These are phyloP conservation scores for Hibiscus mutabilis DNA, from an alignment of 345 rosid species.

Conservation along the genomic window DNA sequence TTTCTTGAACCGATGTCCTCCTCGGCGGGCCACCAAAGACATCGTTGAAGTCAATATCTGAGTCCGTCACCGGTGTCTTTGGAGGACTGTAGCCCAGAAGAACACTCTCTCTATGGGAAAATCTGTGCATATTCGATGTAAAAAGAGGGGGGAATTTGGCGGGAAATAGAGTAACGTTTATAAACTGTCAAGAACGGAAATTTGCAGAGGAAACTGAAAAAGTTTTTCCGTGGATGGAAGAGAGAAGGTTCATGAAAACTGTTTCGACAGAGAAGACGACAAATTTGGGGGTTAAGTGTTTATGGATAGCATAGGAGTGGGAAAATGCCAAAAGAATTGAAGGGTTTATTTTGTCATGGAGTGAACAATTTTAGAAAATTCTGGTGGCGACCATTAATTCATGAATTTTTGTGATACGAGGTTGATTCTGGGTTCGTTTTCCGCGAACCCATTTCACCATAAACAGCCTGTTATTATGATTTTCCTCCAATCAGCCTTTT, in stretches of 20 bases:
- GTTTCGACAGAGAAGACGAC: constrained; percentile 8
- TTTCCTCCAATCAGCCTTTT: neutral
- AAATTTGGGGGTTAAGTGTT: neutral
- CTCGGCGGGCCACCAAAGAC: constrained; percentile 94
- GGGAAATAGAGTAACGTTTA: too few species aligned
- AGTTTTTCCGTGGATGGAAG: neutral
- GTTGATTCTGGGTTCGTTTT: neutral
- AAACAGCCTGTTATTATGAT: neutral
- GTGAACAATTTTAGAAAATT: neutral
- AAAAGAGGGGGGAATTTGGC: constrained; percentile 31
- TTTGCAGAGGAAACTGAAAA: neutral
- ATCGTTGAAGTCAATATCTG: constrained; percentile 62
- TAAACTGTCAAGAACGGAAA: neutral
- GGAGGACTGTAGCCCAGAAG: constrained; percentile 27
- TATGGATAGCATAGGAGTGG: constrained; percentile 14
- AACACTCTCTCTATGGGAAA: constrained; percentile 32
- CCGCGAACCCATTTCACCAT: neutral
- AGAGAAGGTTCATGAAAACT: neutral
- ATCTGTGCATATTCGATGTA: constrained; percentile 22
- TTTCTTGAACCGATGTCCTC: constrained; percentile 42
- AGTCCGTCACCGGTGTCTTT: constrained; percentile 15
- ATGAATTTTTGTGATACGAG: neutral
- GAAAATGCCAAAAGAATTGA: neutral
- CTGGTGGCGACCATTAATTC: neutral
- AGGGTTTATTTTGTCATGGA: constrained; percentile 18